These are phyloP conservation scores for Coffea humblotiana DNA, from an alignment of 305 asterid genomes.

Conservation along the genomic window DNA sequence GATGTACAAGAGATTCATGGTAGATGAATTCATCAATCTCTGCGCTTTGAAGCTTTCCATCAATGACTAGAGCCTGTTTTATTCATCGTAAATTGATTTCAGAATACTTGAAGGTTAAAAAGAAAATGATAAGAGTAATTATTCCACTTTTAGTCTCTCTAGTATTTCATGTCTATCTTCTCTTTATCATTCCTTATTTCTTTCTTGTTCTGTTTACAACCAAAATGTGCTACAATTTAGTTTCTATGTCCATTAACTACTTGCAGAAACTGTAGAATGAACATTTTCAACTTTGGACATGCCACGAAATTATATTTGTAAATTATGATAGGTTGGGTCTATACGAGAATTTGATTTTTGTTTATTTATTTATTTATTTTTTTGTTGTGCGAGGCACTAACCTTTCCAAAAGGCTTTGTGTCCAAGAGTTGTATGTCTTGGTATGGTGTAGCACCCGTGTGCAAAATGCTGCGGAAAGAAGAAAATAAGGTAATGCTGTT, in stretches of 20 bases:
- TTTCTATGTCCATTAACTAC: not conserved
- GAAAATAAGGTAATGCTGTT: not conserved
- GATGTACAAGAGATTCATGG: constrained; percentile 94
- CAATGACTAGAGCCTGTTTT: constrained; percentile 81
- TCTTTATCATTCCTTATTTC: not conserved
- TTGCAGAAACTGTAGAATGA: not conserved
- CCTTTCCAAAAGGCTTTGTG: constrained; percentile 96
- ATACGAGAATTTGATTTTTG: not conserved
- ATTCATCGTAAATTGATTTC: not conserved
- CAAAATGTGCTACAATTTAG: not conserved
- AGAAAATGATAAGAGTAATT: not conserved
- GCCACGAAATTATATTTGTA: not conserved
- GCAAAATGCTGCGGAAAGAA: constrained; percentile 60
- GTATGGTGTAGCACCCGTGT: constrained; percentile 81
- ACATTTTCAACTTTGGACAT: not conserved
- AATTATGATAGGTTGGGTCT: not conserved
- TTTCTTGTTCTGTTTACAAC: not conserved
- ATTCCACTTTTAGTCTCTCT: not conserved
- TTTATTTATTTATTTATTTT: not conserved
- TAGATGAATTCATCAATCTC: constrained; percentile 93
- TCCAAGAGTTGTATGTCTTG: constrained; percentile 95
- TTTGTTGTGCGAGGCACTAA: constrained; percentile 1
- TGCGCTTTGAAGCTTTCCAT: constrained; percentile 97
- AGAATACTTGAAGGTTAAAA: not conserved
- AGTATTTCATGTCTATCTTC: not conserved